Percentiles rank a stretch among this genome's conserved stretches.
Conservation (phyloP, 331 rosid genomes). For the Spiraea crenata region DNA sequence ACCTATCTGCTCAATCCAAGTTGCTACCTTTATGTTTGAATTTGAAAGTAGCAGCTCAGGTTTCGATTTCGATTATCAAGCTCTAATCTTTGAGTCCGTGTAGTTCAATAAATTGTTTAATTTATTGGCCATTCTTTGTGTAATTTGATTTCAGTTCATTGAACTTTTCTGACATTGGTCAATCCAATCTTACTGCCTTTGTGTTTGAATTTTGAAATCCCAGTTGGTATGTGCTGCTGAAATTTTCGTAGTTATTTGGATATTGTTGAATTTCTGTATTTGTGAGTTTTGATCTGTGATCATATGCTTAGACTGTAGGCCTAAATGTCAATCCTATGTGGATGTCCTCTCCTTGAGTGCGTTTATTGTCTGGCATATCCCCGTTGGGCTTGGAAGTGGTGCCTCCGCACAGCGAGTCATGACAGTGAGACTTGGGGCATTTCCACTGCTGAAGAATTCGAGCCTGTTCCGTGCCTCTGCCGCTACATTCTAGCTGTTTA, state of each 20-base stretch:
- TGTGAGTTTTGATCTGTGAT: constrained; percentile 17
- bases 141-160: not conserved
- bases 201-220: not conserved
- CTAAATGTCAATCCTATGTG: constrained; percentile 74
- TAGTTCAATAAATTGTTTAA: too few relatives aligned
- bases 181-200: not conserved
- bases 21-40: not conserved
- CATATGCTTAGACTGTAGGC: constrained; percentile 35
- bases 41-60: too few relatives aligned
- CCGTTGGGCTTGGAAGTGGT: constrained; percentile 96
- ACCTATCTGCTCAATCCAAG: not conserved
- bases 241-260: constrained; percentile 7
- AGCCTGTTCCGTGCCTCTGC: constrained; percentile 86
- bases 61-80: too few relatives aligned
- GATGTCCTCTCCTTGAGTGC: constrained; percentile 80
- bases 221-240: constrained; percentile 9
- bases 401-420: constrained; percentile 92
- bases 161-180: not conserved
- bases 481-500: constrained; percentile 81
- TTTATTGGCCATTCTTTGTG: too few relatives aligned
- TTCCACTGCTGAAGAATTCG: constrained; percentile 71
- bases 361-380: constrained; percentile 86
- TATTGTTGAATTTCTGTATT: constrained; percentile 5
- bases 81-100: too few relatives aligned
- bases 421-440: constrained; percentile 94